phyloP scores from a whole-genome alignment of 2,329 filamentous ascomycete genomes.

The Pestalotiopsis sp. region DNA sequence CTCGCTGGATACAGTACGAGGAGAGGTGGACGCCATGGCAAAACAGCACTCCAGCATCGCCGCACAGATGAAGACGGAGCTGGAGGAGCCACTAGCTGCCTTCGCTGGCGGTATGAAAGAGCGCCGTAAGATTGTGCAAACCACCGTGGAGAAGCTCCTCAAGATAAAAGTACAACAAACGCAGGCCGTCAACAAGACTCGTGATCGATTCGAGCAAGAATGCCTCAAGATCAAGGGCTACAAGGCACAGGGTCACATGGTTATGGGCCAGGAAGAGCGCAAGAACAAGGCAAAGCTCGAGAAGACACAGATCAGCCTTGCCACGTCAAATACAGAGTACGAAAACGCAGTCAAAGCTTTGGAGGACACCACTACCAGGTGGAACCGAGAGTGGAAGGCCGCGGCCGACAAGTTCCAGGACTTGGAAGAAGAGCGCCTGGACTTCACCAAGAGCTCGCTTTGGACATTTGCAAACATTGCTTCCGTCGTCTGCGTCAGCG shows the following conservation, averaged over 20 bases:
- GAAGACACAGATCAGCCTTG: slow-evolving; percentile 96
- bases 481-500: slow-evolving; percentile 95
- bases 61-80: slow-evolving; percentile 89
- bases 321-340: slow-evolving; percentile 88
- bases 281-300: slow-evolving; percentile 99
- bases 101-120: slow-evolving; percentile 97
- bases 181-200: slow-evolving; percentile 86
- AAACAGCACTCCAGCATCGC: slow-evolving; percentile 92
- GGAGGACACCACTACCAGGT: slow-evolving; percentile 90
- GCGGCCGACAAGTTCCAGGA: slow-evolving; percentile 99
- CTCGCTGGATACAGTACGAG: slow-evolving; percentile 84
- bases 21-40: slow-evolving; percentile 88
- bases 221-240: slow-evolving; percentile 98
- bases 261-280: slow-evolving; percentile 98
- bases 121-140: slow-evolving; percentile 92
- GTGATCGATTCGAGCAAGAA: slow-evolving; percentile 95
- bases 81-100: slow-evolving; percentile 89
- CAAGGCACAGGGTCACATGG: slow-evolving; percentile 97
- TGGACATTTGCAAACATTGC: slow-evolving; percentile 98
- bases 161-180: slow-evolving; percentile 95
- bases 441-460: slow-evolving; percentile 96
- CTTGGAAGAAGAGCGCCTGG: slow-evolving; percentile 91
- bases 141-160: slow-evolving; percentile 87
- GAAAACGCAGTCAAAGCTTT: slow-evolving; percentile 89
- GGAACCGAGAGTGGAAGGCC: slow-evolving; percentile 98